Conservation (phyloP, 1,139 yeast genomes). For the Pichiaceae sp. region DNA sequence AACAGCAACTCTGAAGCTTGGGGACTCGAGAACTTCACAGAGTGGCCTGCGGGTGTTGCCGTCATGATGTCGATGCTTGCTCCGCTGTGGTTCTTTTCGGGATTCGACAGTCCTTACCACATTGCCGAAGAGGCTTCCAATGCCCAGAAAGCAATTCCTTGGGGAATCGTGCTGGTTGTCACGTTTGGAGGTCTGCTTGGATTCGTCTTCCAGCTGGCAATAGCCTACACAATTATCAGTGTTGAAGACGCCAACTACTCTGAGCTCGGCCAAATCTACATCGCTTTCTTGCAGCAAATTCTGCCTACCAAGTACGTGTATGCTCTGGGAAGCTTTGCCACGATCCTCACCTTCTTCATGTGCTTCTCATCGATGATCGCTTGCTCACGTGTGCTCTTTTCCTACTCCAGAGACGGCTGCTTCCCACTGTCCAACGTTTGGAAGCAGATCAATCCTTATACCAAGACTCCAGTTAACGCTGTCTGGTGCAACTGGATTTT, state of each 20-base stretch:
- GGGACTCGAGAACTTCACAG: slow-evolving; percentile 52
- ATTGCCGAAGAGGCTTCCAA: slow-evolving; percentile 60
- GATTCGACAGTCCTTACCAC: slow-evolving; percentile 67
- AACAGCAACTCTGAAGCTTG: slow-evolving; percentile 46
- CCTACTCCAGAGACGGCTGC: slow-evolving; percentile 60
- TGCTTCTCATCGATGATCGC: slow-evolving; percentile 60
- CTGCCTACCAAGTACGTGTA: slow-evolving; percentile 35
- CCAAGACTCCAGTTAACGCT: slow-evolving; percentile 59
- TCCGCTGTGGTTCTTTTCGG: slow-evolving; percentile 67
- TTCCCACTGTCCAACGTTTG: slow-evolving; percentile 47
- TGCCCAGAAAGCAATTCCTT: slow-evolving; percentile 48
- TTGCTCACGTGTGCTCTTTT: slow-evolving; percentile 56
- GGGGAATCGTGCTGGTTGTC: slow-evolving; percentile 54
- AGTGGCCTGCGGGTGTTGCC: slow-evolving; percentile 56
- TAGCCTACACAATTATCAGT: slow-evolving; percentile 52
- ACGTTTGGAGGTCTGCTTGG: slow-evolving; percentile 53
- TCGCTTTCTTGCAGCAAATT: slow-evolving; percentile 47
- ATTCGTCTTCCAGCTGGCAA: slow-evolving; percentile 50
- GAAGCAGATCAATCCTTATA: slow-evolving; percentile 40
- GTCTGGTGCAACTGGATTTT: slow-evolving; percentile 52
- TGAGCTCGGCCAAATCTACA: slow-evolving; percentile 61
- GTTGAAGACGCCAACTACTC: slow-evolving; percentile 36
- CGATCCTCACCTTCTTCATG: slow-evolving; percentile 53
- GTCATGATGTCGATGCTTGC: slow-evolving; percentile 53
- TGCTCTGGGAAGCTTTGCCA: slow-evolving; percentile 47